These are phyloP conservation scores for Rubia balearica DNA, from an alignment of 305 asterid genomes.

Conservation along the genomic window DNA sequence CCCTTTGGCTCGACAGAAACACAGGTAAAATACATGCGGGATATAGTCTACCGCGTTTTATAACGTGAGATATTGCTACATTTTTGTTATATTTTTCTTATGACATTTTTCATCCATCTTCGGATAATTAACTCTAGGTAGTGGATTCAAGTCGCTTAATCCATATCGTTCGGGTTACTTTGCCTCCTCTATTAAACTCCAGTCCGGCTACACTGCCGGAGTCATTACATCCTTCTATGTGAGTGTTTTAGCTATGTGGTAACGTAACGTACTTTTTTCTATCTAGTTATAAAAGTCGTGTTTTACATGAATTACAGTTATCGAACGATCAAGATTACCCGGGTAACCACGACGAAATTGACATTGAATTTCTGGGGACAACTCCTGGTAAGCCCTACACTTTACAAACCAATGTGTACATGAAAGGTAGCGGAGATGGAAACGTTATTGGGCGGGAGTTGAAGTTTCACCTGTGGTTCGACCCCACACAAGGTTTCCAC, in stretches of 20 bases:
- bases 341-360: slow-evolving; percentile 76
- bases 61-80: background rate
- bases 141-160: slow-evolving; percentile 66
- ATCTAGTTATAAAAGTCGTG: background rate
- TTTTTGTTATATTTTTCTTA: background rate
- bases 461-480: slow-evolving; percentile 84
- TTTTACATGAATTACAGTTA: slow-evolving; percentile 36
- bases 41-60: too few relatives aligned
- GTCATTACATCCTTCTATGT: slow-evolving; percentile 70
- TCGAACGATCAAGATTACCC: slow-evolving; percentile 63
- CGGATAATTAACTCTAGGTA: slow-evolving; percentile 34
- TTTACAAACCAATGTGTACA: slow-evolving; percentile 74
- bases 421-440: slow-evolving; percentile 82
- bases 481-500: slow-evolving; percentile 65
- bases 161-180: slow-evolving; percentile 64
- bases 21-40: slow-evolving; percentile 29
- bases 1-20: slow-evolving; percentile 64
- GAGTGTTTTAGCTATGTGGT: slow-evolving; percentile 29
- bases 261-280: background rate
- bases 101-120: background rate
- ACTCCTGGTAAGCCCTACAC: slow-evolving; percentile 58
- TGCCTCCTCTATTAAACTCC: slow-evolving; percentile 59
- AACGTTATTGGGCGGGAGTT: slow-evolving; percentile 70
- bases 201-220: slow-evolving; percentile 80
- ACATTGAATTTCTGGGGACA: slow-evolving; percentile 74